Evolutionary conservation across 106 monocot genomes (phyloP), one percentile per base, ranked within the genome.

Genomic region (Acorus gramineus): DNA sequence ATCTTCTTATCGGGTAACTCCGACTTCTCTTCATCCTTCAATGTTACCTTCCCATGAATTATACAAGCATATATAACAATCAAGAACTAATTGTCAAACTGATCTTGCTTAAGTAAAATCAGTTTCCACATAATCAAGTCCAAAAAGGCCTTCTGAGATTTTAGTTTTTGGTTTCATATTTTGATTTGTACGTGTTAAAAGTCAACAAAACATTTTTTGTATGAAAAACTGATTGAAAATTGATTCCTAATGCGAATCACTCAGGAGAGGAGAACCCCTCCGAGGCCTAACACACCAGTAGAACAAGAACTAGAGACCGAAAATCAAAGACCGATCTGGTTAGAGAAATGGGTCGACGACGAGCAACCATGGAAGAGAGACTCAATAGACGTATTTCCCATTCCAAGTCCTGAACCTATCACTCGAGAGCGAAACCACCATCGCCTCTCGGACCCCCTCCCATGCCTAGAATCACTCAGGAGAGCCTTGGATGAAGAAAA

Each of bases 321-420:
- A 44, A 70, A 78, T 47, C 63, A 60, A 4, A 78, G 83, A 60
- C 81, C 76, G 86, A 92, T 71, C 69, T 84, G 84, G 81, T 73
- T 86, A 5, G 91, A 91, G 11, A 51, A 78, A 43, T 90, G 89
- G 89, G 77, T 85, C 28, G 28, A 28, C 2, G 75, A 73, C 6
- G 56, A 66, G 42, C 92, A 82, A 64, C 72, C 76, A 50, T 57
- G 59, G 60, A 67, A 83, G 53, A 82, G 73, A 57, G 73, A 85
- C 53, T 54, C 67, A 11, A 67, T 44, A 9, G 79, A 76, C 43
- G 50, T 58, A 57, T 51, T 49, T 46, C 70, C 75, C 4, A 47
- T 42, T 4, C 69, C 74, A 28, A 57, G 52, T 53, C 61, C 53
- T 4, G 67, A 55, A 0, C 53, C 43, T 4, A 56, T 13, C 52